phyloP scores from a whole-genome alignment of 2,329 filamentous ascomycete species.

The Colletotrichum musicola region DNA sequence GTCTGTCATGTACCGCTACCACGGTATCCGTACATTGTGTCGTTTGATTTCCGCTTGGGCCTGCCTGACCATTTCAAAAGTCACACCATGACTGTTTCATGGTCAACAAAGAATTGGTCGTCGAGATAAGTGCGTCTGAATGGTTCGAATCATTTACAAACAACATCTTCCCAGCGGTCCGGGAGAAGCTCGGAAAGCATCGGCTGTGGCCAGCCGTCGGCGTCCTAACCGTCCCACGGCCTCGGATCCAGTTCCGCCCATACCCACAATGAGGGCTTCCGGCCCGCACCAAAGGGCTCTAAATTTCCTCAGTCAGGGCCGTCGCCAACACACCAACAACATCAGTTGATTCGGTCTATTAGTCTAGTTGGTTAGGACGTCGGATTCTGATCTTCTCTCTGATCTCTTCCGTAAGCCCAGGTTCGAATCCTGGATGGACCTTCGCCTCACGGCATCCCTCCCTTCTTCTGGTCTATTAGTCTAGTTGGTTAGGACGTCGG shows the following conservation, averaged over 20 bases:
- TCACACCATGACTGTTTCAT: no score
- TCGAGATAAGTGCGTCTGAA: no score
- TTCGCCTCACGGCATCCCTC: background rate
- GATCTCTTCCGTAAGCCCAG: constrained; percentile 35
- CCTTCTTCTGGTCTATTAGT: constrained; percentile 28
- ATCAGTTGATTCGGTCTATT: constrained; percentile 18
- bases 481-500: constrained; percentile 40
- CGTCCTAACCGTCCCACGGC: background rate
- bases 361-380: constrained; percentile 40
- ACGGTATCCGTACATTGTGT: no score
- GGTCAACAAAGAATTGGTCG: no score
- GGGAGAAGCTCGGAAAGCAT: background rate
- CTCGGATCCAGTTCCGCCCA: background rate
- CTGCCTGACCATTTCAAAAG: no score
- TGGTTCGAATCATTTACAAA: background rate
- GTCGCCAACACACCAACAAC: background rate
- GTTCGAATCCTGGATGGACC: constrained; percentile 40
- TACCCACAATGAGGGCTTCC: background rate
- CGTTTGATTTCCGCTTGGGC: no score
- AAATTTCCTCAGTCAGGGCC: rapidly evolving
- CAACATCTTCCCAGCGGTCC: background rate
- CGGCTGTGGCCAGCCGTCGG: background rate
- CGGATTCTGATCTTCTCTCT: constrained; percentile 30
- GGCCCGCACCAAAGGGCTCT: background rate
- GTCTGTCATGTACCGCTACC: no score